These are phyloP conservation scores for Acanthamoeba lenticulata DNA, from an alignment of 208 protist genomes.

Conservation along the genomic window DNA sequence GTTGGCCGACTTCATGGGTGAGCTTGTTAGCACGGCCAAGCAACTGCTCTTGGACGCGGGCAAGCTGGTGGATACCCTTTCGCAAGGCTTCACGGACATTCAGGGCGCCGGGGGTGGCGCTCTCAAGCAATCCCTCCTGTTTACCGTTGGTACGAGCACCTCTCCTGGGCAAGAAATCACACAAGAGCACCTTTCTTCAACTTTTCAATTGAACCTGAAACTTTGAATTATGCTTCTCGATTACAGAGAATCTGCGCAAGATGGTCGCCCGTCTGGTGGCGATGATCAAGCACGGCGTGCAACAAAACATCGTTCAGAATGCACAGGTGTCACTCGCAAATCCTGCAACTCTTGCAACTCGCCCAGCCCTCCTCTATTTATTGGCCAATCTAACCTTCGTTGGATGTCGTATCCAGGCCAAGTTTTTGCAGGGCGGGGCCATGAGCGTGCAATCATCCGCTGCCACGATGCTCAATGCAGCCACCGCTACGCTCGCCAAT, in stretches of 20 bases:
- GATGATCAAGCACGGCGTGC: slow-evolving; percentile 44
- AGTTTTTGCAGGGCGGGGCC: not conserved
- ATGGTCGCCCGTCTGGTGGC: not conserved
- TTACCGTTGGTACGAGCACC: not conserved
- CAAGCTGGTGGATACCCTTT: slow-evolving; percentile 39
- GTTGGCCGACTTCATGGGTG: not conserved
- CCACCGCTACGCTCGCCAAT: slow-evolving; percentile 12
- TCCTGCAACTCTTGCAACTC: not conserved
- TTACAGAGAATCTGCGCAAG: slow-evolving; percentile 23
- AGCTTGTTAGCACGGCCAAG: not conserved
- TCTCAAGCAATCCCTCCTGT: slow-evolving; percentile 5
- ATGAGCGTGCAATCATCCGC: slow-evolving; percentile 21
- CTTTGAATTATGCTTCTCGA: not conserved
- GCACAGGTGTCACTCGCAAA: not conserved
- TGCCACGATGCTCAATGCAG: slow-evolving; percentile 5
- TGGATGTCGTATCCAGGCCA: not conserved
- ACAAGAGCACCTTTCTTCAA: not conserved
- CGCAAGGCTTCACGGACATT: not conserved
- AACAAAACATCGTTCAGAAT: slow-evolving; percentile 39
- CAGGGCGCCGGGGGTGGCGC: not conserved
- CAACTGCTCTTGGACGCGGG: not conserved
- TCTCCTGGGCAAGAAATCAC: not conserved
- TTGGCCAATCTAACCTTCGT: not conserved
- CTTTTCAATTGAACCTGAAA: not conserved
- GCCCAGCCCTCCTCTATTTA: not conserved